Base-by-base conservation (phyloP, 768 basidiomycete genomes). In the Boletus edulis region DNA sequence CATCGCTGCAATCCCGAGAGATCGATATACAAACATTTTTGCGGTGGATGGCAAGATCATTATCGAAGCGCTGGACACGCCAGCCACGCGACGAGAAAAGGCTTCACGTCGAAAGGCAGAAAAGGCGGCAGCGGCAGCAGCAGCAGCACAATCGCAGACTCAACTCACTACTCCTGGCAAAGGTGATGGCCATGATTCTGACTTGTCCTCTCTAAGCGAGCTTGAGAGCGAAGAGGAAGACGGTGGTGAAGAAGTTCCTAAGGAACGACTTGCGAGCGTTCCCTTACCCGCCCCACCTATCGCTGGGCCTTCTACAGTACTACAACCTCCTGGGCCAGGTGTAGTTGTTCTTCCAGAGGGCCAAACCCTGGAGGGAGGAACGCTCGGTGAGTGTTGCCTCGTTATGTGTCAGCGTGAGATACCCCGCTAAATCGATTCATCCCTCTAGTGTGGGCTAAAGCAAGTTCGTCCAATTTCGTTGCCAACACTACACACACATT, bases 391-490 rank as follows among this genome's bases (percentile, higher is more conserved):
- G 77, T 73, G 55, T 24, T 20, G 11, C 8, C 27, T 38, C 31
- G 22, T 42, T 31, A 37, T 35, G 15, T n/a, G 17, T 27, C 31
- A 15, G 15, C 7, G 32, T 12, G 12, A 29, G 24, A 7, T n/a
- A 14, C 42, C 18, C n/a, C 17, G 8, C 46, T 60, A 14, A 11
- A 59, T 32, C 43, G 0, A 43, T 49, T n/a, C 1, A 38, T 37
- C 2, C 52, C 11, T 22, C 17, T 18, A 91, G 93, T 94, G 1
- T 95, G 93, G 92, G 91, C 88, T 0, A 94, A 93, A 78, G 74
- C 81, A 52, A 76, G 87, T 86, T 60, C 56, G 83, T 60, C 27
- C 7, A 17, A 43, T 24, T 3, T 10, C n/a, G 1, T 41, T 31
- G 29, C 9, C 2, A 13, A 10, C 15, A 9, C 4, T 3, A 22